Evolutionary conservation across 2,329 filamentous ascomycete genomes (phyloP).

Genomic region (Ascochyta fabae): DNA sequence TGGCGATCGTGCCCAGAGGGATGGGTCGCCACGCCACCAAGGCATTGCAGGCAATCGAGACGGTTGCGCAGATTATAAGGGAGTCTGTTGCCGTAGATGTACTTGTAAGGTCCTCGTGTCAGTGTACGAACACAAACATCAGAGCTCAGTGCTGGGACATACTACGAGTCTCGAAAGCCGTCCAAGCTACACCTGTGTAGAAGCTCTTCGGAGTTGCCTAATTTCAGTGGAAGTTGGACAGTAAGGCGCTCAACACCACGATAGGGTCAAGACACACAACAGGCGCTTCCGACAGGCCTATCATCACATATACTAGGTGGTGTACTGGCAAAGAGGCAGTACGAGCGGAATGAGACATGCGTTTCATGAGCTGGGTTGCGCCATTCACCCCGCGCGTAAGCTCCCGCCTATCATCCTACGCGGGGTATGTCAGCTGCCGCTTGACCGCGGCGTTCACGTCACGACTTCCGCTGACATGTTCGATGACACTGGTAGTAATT

Average conservation of each 20-base stretch:
- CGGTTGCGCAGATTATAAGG: neutral
- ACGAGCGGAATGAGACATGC: neutral
- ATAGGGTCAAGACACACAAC: neutral
- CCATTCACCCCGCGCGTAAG: slow-evolving; percentile 32
- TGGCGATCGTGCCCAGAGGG: slow-evolving; percentile 28
- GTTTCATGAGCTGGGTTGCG: slow-evolving; percentile 18
- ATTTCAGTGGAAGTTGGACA: neutral
- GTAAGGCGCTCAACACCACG: neutral
- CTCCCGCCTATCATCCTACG: slow-evolving; percentile 35
- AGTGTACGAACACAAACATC: neutral
- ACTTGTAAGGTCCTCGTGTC: neutral
- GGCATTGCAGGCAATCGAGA: slow-evolving; percentile 1
- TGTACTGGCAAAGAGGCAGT: neutral
- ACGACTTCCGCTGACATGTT: slow-evolving; percentile 4
- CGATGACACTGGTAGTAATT: neutral
- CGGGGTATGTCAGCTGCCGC: slow-evolving; percentile 32
- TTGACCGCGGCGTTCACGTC: slow-evolving; percentile 28
- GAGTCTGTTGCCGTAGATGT: neutral
- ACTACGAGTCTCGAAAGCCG: neutral
- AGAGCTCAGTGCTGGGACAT: neutral
- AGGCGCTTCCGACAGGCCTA: neutral
- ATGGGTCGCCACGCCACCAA: slow-evolving; percentile 40
- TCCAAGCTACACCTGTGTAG: neutral
- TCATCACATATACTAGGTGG: neutral
- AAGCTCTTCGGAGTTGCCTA: slow-evolving; percentile 3